These are phyloP conservation scores for Claviceps capensis DNA, from an alignment of 2,329 filamentous ascomycete genomes.

Conservation along the genomic window DNA sequence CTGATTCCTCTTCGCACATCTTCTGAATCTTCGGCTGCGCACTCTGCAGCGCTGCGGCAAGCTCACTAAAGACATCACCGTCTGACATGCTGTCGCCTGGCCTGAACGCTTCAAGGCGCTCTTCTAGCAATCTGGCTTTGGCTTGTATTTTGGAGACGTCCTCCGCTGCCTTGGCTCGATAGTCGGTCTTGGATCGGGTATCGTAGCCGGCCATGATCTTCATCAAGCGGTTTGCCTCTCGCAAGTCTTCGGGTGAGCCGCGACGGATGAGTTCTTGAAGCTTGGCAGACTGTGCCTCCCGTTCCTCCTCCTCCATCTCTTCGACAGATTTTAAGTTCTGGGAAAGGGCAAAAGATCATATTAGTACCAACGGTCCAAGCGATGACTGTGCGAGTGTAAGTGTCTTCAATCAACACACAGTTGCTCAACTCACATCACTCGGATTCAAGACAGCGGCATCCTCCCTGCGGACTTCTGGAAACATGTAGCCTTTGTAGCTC, in stretches of 20 bases:
- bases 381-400: too few relatives aligned
- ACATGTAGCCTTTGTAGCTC: constrained; percentile 93
- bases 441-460: constrained; percentile 95
- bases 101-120: constrained; percentile 75
- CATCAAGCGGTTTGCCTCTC: constrained; percentile 96
- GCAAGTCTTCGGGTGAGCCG: constrained; percentile 81
- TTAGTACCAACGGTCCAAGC: constrained; percentile 15
- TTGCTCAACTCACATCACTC: constrained; percentile 62
- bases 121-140: constrained; percentile 83
- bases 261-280: constrained; percentile 90
- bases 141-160: constrained; percentile 92
- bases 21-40: constrained; percentile 98
- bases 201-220: constrained; percentile 99
- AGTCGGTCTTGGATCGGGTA: constrained; percentile 90
- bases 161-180: constrained; percentile 91
- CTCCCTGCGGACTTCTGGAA: constrained; percentile 81
- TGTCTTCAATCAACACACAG: not conserved
- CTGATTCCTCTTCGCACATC: constrained; percentile 98
- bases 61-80: constrained; percentile 62
- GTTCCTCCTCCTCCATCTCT: constrained; percentile 97
- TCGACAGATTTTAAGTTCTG: constrained; percentile 92
- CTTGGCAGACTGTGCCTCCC: constrained; percentile 92
- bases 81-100: constrained; percentile 65
- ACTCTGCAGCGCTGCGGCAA: constrained; percentile 76
- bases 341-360: not conserved